Percentiles rank a stretch among this genome's conserved stretches.
Evolutionary conservation across 2,329 filamentous ascomycete species (phyloP).

Genomic region (Alternaria brassicicola): DNA sequence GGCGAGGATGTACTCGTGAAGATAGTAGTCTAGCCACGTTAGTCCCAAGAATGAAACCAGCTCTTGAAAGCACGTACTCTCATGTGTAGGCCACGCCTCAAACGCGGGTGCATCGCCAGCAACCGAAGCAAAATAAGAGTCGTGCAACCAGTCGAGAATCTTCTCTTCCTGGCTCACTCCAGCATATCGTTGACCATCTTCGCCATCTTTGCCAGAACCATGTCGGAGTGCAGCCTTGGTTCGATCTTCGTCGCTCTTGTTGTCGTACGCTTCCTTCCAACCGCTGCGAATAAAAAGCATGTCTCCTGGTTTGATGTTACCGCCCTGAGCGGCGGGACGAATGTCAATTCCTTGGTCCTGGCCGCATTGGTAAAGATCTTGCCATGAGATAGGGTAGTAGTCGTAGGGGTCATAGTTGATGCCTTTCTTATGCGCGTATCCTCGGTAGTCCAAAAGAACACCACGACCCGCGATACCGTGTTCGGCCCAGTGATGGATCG

Average conservation of each 20-base stretch:
- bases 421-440: slow-evolving; percentile 51
- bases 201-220: slow-evolving; percentile 47
- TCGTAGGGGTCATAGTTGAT: slow-evolving; percentile 52
- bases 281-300: slow-evolving; percentile 71
- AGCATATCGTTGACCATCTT: slow-evolving; percentile 53
- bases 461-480: slow-evolving; percentile 55
- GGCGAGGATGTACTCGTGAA: slow-evolving; percentile 48
- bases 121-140: slow-evolving; percentile 70
- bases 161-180: slow-evolving; percentile 61
- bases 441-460: slow-evolving; percentile 53
- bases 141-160: slow-evolving; percentile 70
- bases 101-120: slow-evolving; percentile 68
- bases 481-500: slow-evolving; percentile 54
- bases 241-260: slow-evolving; percentile 46
- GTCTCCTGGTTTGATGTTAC: slow-evolving; percentile 65
- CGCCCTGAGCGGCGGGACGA: slow-evolving; percentile 59
- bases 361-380: slow-evolving; percentile 63
- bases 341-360: slow-evolving; percentile 67
- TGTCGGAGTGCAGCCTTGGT: slow-evolving; percentile 51
- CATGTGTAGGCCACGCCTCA: slow-evolving; percentile 65
- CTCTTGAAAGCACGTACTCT: slow-evolving; percentile 29
- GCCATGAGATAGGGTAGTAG: slow-evolving; percentile 51
- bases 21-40: slow-evolving; percentile 33
- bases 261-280: slow-evolving; percentile 64
- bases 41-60: background rate